These are phyloP conservation scores for Lasiodiplodia gonubiensis DNA, from an alignment of 2,329 filamentous ascomycete genomes.

Conservation along the genomic window DNA sequence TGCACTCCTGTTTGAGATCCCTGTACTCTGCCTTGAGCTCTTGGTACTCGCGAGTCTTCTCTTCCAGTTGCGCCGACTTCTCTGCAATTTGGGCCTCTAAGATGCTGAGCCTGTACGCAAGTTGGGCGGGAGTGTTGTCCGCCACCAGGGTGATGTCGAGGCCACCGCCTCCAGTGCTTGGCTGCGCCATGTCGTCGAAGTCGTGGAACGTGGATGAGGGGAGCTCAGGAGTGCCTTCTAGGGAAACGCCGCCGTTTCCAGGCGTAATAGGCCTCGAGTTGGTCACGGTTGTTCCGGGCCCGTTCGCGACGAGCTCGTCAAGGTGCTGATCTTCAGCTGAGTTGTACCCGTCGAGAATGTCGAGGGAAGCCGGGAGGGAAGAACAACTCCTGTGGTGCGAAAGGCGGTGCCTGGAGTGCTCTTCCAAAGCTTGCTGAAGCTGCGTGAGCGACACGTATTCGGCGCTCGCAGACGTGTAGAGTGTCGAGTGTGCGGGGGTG, in stretches of 20 bases:
- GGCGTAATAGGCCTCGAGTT: background rate
- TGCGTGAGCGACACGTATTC: background rate
- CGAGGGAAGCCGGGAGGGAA: background rate
- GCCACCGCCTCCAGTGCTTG: background rate
- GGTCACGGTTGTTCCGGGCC: background rate
- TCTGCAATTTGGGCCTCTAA: background rate
- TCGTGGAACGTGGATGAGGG: background rate
- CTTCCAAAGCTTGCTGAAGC: background rate
- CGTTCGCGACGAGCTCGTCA: background rate
- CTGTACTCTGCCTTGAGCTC: background rate
- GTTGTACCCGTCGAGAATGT: background rate
- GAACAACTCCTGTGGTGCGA: background rate
- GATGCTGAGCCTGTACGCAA: background rate
- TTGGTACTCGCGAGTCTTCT: background rate
- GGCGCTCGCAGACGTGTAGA: background rate
- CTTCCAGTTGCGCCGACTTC: background rate
- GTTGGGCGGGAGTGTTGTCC: background rate
- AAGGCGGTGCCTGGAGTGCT: background rate
- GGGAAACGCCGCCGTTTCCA: background rate
- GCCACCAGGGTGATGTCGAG: background rate
- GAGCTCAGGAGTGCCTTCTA: background rate
- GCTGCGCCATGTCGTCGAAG: background rate
- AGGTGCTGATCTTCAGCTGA: background rate
- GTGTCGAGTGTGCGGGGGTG: background rate
- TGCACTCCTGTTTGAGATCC: slow-evolving; percentile 1